Base-by-base conservation (phyloP, 2,329 filamentous ascomycete genomes). In the Fusarium chlamydosporum region DNA sequence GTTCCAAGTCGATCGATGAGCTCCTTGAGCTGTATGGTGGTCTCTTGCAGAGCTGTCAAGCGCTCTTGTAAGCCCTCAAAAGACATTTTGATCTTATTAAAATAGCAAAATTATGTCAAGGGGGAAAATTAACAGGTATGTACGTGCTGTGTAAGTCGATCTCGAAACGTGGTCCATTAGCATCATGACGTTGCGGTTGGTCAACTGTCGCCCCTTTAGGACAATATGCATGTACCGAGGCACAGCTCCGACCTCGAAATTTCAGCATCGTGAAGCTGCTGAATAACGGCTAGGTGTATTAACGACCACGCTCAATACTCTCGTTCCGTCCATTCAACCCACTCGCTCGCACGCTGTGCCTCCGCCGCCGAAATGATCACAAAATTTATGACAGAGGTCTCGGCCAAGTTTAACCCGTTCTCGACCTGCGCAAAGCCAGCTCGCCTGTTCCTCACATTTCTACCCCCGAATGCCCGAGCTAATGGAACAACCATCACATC, bases 391-490 rank as follows among this genome's bases (percentile, higher is more conserved):
- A 95, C 94, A 79, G 89, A 93, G 78, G 89, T 98, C 75, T 89
- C 87, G 75, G 91, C 93, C 70, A 89, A 89, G 78, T 97, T 98
- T 89, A 97, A 97, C 82, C 95, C 96, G 38, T 98, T 98, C 87
- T 91, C 89, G 29, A 82, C 86, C 26, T 85, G 87, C 78, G 90
- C 93, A 67, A 94, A 93, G 77, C 91, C 94, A 26, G 94, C 93
- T 38, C 91, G 96, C 42, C 86, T 97, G 52, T 96, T 98, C 81
- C 92, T 98, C 72, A 91, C 92, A 33, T 86, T 92, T 68, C 88
- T 99, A 33, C 93, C 95, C 11, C 88, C 94, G 41, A 89, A 91
- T 75, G 94, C 94, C 63, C 89, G 94, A 56, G 82, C 85, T 57
- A 86, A 84, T 55, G 89, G 87, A 70, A 93, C 97, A 84, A 88